Base-by-base conservation (phyloP, 805 yeast genomes). In the Wickerhamomyces hampshirensis region DNA sequence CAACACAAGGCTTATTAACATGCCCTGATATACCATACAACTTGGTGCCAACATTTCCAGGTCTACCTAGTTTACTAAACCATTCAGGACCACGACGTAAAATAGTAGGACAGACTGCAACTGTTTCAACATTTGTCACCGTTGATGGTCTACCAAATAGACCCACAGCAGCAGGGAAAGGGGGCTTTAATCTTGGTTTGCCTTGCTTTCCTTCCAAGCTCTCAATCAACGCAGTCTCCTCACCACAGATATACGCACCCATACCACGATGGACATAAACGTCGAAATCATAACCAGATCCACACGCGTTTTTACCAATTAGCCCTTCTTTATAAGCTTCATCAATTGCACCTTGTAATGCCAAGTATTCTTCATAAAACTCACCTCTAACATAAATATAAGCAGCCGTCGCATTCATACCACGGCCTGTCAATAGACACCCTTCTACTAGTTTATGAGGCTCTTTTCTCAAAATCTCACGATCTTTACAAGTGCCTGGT, bases 141-240 rank as follows among this genome's bases (percentile, higher is more conserved):
- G 95, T 86, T 23, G 89, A 77, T 47, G 95, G 95, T 62, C 95
- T 76, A 55, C 95, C 95, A 50, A 83, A 86, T 38, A 86, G 69
- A 53, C 95, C 95, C 40, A 85, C 91, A 55, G 94, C 95, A 24
- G 95, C 95, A 24, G 95, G 95, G 75, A 86, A 86, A 46, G 95
- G 95, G 26, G 95, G 95, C 77, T 86, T 86, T 60, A 86, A 73
- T 65, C 95, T 78, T 50, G 95, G 95, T 65, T 86, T 86, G 48
- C 95, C 95, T 39, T 93, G 94, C 64, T 86, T 86, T 52, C 95
- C 95, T 66, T 86, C 95, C 37, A 86, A 68, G 4, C 89, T 80
- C 67, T 86, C 95, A 56, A 86, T 84, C 58, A 86, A 67, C 5
- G 94, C 88, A 29, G 95, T 86, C 65, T 86, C 95, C 65, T 86